Conservation (phyloP, 306 rosid species). For the Pterocarpus macrocarpus region DNA sequence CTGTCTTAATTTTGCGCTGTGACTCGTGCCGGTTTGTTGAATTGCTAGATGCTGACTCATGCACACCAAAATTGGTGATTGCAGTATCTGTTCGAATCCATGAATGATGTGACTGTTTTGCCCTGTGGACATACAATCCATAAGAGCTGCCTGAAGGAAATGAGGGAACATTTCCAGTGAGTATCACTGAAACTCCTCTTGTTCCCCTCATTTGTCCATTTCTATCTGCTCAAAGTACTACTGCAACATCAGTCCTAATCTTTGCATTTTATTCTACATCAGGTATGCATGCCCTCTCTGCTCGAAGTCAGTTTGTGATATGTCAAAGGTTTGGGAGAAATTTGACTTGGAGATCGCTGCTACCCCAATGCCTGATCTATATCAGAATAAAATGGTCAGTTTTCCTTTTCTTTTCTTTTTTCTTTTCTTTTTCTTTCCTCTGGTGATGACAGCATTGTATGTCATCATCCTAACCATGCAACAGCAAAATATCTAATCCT, state of each 20-base stretch:
- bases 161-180: conserved; percentile 85
- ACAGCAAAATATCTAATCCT: background rate
- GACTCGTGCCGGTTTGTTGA: conserved; percentile 1
- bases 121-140: conserved; percentile 93
- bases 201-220: background rate
- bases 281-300: conserved; percentile 92
- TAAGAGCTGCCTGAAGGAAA: conserved; percentile 75
- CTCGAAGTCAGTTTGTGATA: conserved; percentile 87
- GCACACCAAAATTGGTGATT: conserved; percentile 41
- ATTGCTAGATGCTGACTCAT: conserved; percentile 32
- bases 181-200: conserved; percentile 33
- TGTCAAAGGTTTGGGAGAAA: conserved; percentile 94
- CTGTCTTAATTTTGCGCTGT: background rate
- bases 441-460: conserved; percentile 1
- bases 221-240: background rate
- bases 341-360: conserved; percentile 87
- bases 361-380: conserved; percentile 72
- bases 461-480: background rate
- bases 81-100: conserved; percentile 85
- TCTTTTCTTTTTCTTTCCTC: no score
- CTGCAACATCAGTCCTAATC: background rate
- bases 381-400: conserved; percentile 69
- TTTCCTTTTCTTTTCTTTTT: background rate
- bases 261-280: conserved; percentile 17
- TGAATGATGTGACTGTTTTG: conserved; percentile 68